These are phyloP conservation scores for Fusarium gaditjirri DNA, from an alignment of 2,329 filamentous ascomycete genomes.

Conservation along the genomic window DNA sequence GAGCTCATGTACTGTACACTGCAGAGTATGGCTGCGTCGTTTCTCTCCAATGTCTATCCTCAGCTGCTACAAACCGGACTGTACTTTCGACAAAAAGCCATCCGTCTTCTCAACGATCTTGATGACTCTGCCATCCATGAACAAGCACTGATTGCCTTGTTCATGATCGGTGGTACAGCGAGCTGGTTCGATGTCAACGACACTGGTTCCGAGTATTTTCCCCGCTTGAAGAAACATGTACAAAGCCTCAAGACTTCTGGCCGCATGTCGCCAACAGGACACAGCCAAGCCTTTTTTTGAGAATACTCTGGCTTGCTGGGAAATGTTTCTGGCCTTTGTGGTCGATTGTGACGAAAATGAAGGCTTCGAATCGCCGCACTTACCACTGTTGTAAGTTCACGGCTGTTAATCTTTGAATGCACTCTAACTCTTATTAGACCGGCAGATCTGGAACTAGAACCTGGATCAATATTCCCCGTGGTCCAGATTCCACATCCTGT, in stretches of 20 bases:
- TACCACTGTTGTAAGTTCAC: not conserved
- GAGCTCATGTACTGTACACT: not conserved
- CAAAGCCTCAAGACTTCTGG: not conserved
- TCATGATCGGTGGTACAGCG: not conserved
- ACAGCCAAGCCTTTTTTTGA: not conserved
- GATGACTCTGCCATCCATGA: fast-evolving
- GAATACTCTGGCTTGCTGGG: not conserved
- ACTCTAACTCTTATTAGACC: fast-evolving
- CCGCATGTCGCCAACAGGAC: fast-evolving
- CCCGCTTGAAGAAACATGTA: not conserved
- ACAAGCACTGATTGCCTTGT: fast-evolving
- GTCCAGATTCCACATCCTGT: not conserved
- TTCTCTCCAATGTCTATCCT: not conserved
- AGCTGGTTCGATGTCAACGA: not conserved
- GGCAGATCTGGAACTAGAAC: fast-evolving
- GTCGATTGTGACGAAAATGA: not conserved
- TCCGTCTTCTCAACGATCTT: not conserved
- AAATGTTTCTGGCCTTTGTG: not conserved
- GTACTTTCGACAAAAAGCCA: not conserved
- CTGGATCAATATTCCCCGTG: not conserved
- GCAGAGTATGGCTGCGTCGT: not conserved
- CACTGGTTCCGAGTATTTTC: not conserved
- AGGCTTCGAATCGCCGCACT: fast-evolving
- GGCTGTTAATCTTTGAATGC: not conserved
- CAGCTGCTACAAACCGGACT: not conserved